Evolutionary conservation across 2,329 filamentous ascomycete genomes (phyloP).

Genomic region (Neonectria magnoliae): DNA sequence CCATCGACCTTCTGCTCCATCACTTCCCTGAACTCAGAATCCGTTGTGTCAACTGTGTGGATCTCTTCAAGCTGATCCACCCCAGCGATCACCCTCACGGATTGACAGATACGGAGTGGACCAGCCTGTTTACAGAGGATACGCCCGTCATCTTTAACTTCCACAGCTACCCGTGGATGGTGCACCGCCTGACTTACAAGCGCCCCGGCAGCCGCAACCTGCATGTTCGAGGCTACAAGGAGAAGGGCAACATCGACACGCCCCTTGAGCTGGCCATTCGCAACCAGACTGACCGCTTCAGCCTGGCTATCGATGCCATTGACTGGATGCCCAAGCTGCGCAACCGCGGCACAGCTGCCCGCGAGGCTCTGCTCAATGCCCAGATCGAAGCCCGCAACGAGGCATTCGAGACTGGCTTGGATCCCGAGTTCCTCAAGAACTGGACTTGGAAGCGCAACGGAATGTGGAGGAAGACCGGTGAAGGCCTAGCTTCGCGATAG

Average conservation of each 20-base stretch:
- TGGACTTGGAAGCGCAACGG: conserved; percentile 71
- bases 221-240: conserved; percentile 81
- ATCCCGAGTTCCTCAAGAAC: conserved; percentile 71
- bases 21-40: conserved; percentile 78
- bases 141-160: conserved; percentile 85
- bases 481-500: conserved; percentile 40
- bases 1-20: conserved; percentile 77
- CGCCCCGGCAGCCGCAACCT: conserved; percentile 74
- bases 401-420: conserved; percentile 76
- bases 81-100: conserved; percentile 78
- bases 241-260: conserved; percentile 88
- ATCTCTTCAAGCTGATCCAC: conserved; percentile 82
- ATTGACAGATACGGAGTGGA: conserved; percentile 72
- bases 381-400: conserved; percentile 72
- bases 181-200: conserved; percentile 81
- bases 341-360: conserved; percentile 69
- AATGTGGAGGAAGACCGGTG: conserved; percentile 48
- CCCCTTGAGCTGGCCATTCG: conserved; percentile 81
- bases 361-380: conserved; percentile 71
- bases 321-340: conserved; percentile 71
- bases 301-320: conserved; percentile 79
- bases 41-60: conserved; percentile 82
- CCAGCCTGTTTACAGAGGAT: conserved; percentile 75
- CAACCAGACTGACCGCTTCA: conserved; percentile 81
- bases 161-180: conserved; percentile 84